Percentiles rank a stretch among this genome's conserved stretches.
Conservation (phyloP, 805 yeast genomes). For the Hanseniaspora singularis region DNA sequence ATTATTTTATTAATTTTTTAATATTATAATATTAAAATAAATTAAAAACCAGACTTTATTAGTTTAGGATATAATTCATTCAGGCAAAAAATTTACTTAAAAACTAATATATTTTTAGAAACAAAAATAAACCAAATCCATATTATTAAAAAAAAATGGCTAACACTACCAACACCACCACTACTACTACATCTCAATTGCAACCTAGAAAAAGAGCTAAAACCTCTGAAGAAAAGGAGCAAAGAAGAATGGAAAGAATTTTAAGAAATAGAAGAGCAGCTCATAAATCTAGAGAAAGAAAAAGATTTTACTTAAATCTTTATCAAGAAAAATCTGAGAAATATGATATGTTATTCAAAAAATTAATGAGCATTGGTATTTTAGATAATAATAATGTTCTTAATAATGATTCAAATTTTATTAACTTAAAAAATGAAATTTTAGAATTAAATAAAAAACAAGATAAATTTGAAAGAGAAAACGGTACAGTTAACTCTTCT, state of each 20-base stretch:
- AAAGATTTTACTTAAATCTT: conserved; percentile 79
- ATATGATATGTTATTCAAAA: conserved; percentile 17
- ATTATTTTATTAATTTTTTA: no score
- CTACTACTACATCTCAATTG: conserved; percentile 32
- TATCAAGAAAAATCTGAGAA: conserved; percentile 43
- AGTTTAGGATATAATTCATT: no score
- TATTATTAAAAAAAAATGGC: neutral
- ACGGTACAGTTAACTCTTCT: conserved; percentile 14
- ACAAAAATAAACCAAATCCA: neutral
- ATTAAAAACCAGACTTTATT: no score
- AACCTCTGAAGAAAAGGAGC: conserved; percentile 94
- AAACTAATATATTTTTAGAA: no score
- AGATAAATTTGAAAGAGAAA: conserved; percentile 1
- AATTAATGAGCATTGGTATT: neutral
- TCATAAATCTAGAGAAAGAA: conserved; percentile 93
- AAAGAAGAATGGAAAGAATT: conserved; percentile 84
- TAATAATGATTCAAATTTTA: neutral
- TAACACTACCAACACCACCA: neutral
- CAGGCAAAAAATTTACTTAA: no score
- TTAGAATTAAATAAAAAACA: conserved; percentile 1
- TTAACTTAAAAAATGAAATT: neutral
- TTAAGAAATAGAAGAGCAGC: conserved; percentile 93
- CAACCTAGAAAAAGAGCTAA: conserved; percentile 96
- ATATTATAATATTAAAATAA: no score
- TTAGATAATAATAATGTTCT: neutral